phyloP scores from a whole-genome alignment of 805 yeast genomes.

The Monosporozyma unispora region DNA sequence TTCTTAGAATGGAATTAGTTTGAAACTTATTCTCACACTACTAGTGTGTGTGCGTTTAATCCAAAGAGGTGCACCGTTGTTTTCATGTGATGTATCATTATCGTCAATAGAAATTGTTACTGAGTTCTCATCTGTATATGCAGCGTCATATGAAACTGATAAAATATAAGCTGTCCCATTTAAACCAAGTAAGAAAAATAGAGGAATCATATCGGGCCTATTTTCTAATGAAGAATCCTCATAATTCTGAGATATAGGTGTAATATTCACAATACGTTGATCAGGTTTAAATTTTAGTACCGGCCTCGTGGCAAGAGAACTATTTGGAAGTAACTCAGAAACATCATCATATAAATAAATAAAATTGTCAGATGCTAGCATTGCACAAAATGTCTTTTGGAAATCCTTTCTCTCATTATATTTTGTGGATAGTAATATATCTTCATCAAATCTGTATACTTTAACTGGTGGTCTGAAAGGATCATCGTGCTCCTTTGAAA shows the following conservation, averaged over 20 bases:
- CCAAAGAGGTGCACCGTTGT: not conserved
- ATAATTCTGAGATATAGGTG: not conserved
- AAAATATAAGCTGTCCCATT: not conserved
- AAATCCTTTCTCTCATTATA: not conserved
- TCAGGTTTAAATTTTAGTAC: not conserved
- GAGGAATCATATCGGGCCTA: not conserved
- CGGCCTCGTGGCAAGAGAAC: not conserved
- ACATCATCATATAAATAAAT: not conserved
- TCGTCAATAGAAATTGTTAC: not conserved
- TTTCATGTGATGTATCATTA: not conserved
- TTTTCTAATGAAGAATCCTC: not conserved
- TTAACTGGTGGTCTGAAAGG: not conserved
- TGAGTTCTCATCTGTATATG: not conserved
- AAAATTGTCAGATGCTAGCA: not conserved
- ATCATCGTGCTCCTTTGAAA: not conserved
- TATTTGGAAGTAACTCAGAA: not conserved
- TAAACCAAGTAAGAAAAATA: not conserved
- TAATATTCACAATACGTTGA: not conserved
- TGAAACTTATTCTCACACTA: not conserved
- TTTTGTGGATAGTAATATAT: not conserved
- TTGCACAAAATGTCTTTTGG: not conserved
- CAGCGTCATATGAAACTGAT: not conserved
- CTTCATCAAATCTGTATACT: not conserved
- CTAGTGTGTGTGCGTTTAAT: not conserved
- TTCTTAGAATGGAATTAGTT: not conserved